These are phyloP conservation scores for Entelexis paramagnoliae DNA, from an alignment of 1,139 yeast species.

Conservation along the genomic window DNA sequence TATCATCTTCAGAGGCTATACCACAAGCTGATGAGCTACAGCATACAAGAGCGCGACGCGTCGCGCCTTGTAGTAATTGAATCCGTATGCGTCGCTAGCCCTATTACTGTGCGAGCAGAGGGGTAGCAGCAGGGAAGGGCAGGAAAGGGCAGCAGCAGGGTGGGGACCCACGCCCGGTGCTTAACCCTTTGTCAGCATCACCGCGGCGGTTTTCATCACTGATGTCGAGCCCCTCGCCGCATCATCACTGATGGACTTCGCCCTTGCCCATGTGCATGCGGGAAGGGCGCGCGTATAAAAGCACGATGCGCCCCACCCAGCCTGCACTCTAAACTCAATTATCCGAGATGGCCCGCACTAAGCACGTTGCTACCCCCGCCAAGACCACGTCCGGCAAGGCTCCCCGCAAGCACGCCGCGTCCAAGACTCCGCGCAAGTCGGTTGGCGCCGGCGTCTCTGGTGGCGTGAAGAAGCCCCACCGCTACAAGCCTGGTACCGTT, in stretches of 20 bases:
- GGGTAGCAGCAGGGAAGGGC: too few relatives aligned
- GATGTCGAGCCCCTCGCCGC: neutral
- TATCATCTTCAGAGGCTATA: too few relatives aligned
- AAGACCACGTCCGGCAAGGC: constrained; percentile 83
- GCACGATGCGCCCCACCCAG: neutral
- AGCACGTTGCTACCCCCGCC: constrained; percentile 79
- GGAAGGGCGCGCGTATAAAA: neutral
- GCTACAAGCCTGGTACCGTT: constrained; percentile 99
- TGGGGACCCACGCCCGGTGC: too few relatives aligned
- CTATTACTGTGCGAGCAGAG: too few relatives aligned
- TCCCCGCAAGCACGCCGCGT: constrained; percentile 98
- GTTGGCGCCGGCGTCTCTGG: constrained; percentile 69
- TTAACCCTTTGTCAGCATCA: neutral
- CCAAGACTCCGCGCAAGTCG: constrained; percentile 98
- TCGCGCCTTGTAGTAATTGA: too few relatives aligned
- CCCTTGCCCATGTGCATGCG: constrained; percentile 2
- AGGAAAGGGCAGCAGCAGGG: too few relatives aligned
- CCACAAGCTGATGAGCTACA: too few relatives aligned
- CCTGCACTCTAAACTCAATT: neutral
- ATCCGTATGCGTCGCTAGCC: too few relatives aligned
- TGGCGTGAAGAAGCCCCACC: constrained; percentile 99
- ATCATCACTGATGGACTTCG: neutral
- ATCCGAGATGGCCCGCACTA: constrained; percentile 85
- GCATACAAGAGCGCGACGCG: too few relatives aligned
- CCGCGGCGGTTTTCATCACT: neutral